Percentiles rank a stretch among this genome's conserved stretches.
phyloP scores from a whole-genome alignment of 2,329 filamentous ascomycete species.

The Fusarium sp. region DNA sequence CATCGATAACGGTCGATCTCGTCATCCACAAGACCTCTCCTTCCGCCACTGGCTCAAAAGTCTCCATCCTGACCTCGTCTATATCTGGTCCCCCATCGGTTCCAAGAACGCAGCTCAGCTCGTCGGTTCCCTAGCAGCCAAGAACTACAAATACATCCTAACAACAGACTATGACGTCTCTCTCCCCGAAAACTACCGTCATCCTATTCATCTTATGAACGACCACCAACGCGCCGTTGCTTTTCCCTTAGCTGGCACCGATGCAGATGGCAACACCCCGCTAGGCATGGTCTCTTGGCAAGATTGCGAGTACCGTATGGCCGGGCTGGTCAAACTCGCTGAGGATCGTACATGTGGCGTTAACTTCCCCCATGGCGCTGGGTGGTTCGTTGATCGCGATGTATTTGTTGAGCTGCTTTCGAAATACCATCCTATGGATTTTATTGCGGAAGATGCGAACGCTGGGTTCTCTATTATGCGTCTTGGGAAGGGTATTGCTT shows the following conservation, averaged over 20 bases:
- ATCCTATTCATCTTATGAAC: not conserved
- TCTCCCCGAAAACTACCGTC: not conserved
- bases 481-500: not conserved
- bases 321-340: not conserved
- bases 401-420: not conserved
- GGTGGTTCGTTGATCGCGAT: slow-evolving; percentile 2
- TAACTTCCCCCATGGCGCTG: not conserved
- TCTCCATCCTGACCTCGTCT: not conserved
- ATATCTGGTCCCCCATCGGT: slow-evolving; percentile 4
- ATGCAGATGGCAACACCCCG: not conserved
- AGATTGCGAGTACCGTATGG: not conserved
- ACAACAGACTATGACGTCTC: slow-evolving; percentile 6
- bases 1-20: not conserved
- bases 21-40: not conserved
- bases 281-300: slow-evolving; percentile 3
- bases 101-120: slow-evolving; percentile 1
- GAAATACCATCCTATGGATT: slow-evolving; percentile 3
- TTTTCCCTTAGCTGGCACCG: not conserved
- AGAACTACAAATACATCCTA: not conserved
- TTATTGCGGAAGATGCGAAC: not conserved
- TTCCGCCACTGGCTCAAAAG: not conserved
- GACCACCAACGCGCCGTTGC: not conserved
- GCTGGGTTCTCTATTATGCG: slow-evolving; percentile 3
- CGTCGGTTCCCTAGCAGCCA: not conserved
- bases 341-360: not conserved